Base-by-base conservation (phyloP, 495 filamentous ascomycete species). In the Aspergillus wentii region DNA sequence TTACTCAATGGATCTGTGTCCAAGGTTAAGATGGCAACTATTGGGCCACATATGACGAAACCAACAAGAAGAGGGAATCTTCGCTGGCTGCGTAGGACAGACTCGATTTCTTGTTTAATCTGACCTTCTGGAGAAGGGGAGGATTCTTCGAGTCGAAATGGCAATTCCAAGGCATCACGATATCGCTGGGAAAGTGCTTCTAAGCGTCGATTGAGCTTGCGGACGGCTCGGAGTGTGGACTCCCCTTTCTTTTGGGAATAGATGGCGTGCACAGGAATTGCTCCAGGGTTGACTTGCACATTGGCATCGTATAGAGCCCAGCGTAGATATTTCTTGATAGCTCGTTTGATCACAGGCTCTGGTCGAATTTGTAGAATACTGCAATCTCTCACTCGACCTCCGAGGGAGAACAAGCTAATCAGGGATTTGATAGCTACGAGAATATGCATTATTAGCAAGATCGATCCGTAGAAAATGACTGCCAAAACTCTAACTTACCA, bases 291-390 rank as follows among this genome's bases (percentile, higher is more conserved):
- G 23, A 48, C 44, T 38, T 49, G 42, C 8, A 68, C 33, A 11
- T 52, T 46, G 7, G 44, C 61, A 41, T 73, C 69, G 13, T 25
- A 45, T 1, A 71, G 28, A 7, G 68, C 64, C 71, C 71, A 75
- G 20, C 56, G 61, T 31, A 71, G 40, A 39, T 65, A 73, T 8
- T 49, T 54, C 10, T 46, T 34, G 28, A 73, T 61, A 4, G 49
- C 52, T 6, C 46, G 54, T 35, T 48, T 46, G 28, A 73, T 59
- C 3, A 61, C 37, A 0, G 25, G 8, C 27, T 68, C 61, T 4
- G 67, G 57, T 5, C 34, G 26, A 2, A 49, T 38, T 0, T 34
- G 30, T 5, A 63, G 35, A 3, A 62, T 26, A 10, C 43, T 48
- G 36, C 57, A 61, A 36, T 71, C 69, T 30, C 68, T 50, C 2